Conservation (phyloP, 2,329 filamentous ascomycete species). For the Phialophora tarda region DNA sequence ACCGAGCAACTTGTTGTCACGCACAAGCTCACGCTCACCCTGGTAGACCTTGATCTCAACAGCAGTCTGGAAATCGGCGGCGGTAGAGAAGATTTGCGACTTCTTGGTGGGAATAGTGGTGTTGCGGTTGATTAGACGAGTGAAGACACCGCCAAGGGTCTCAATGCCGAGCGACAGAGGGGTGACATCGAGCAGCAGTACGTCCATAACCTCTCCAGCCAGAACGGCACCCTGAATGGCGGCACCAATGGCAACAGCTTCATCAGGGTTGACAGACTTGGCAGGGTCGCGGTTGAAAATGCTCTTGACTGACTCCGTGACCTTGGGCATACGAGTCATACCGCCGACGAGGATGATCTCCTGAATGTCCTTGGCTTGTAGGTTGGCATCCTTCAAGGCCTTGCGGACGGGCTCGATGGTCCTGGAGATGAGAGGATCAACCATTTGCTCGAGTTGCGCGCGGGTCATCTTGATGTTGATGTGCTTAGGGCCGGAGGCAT, state of each 20-base stretch:
- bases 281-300: conserved; percentile 96
- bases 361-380: conserved; percentile 91
- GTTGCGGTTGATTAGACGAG: conserved; percentile 97
- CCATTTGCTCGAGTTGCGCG: conserved; percentile 88
- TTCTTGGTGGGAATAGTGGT: conserved; percentile 99
- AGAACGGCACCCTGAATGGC: conserved; percentile 97
- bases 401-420: conserved; percentile 94
- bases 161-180: conserved; percentile 97
- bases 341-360: conserved; percentile 98
- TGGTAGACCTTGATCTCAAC: conserved; percentile 99
- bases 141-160: conserved; percentile 97
- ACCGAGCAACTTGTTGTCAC: conserved; percentile 96
- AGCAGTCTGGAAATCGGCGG: conserved; percentile 96
- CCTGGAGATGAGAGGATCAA: conserved; percentile 83
- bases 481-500: conserved; percentile 94
- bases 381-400: conserved; percentile 92
- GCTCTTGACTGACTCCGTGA: conserved; percentile 91
- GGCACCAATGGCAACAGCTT: conserved; percentile 96
- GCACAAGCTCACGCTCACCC: conserved; percentile 98
- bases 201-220: conserved; percentile 93
- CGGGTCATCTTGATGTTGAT: conserved; percentile 95
- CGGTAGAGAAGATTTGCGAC: conserved; percentile 96
- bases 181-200: conserved; percentile 92
- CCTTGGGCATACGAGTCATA: conserved; percentile 99
- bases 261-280: conserved; percentile 98